Base-by-base conservation (phyloP, 805 yeast genomes). In the Hyphopichia homilentoma region DNA sequence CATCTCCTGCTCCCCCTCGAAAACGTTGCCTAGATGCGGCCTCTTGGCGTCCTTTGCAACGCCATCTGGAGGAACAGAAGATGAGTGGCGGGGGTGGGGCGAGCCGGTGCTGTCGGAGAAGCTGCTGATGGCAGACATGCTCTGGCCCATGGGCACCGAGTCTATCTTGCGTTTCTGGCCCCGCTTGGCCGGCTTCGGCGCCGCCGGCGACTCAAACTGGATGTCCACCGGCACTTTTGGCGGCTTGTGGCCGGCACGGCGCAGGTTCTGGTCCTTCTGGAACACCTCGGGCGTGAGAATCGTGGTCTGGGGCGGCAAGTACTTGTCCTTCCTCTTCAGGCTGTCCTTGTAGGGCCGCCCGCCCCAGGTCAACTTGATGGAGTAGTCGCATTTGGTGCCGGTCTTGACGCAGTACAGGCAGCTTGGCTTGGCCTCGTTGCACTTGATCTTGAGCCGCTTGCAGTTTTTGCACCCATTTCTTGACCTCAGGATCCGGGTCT, bases 361-460 rank as follows among this genome's bases (percentile, higher is more conserved):
- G 13, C 86, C 88, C 90, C 90, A 84, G 0, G 77, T 71, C 20
- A 83, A 59, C 39, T 69, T 73, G 7, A 83, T 45, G 4, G 79
- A 61, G 43, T 83, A 84, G 47, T 81, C 88, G 54, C 93, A 83
- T 11, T 56, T 52, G 7, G 45, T 34, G 1, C 57, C 54, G 2
- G 68, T 54, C 39, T 72, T 76, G 1, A 47, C 25, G 49, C 94
- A 84, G 36, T 71, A 65, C 1, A 69, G 45, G 45, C 94, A 84
- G 0, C 47, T 38, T 0, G 93, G 93, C 47, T 78, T 79, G 13
- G 33, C 40, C 50, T 83, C 90, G 44, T 79, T 81, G 48, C 94
- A 84, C 52, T 84, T 82, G 21, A 78, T 70, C 49, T 79, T 81
- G 19, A 74, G 56, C 26, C 67, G 61, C 48, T 79, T 80, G 53